These are phyloP conservation scores for Cucurbita pepo DNA, from an alignment of 306 rosid genomes.

Conservation along the genomic window DNA sequence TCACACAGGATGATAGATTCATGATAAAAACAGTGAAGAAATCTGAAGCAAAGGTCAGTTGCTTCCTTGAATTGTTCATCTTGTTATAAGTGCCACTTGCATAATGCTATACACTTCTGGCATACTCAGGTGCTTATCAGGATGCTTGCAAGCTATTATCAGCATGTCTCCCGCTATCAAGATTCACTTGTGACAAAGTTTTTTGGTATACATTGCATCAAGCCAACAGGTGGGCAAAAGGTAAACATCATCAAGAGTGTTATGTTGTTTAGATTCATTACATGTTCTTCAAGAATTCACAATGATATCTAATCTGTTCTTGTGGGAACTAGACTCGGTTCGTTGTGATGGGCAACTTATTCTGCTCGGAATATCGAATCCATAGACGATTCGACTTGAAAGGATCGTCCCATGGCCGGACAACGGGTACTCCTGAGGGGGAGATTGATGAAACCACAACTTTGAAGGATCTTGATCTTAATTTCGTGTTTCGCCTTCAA, in stretches of 20 bases:
- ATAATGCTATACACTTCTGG: background rate
- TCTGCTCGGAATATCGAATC: constrained; percentile 88
- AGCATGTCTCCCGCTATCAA: constrained; percentile 49
- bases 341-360: constrained; percentile 93
- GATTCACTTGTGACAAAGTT: constrained; percentile 84
- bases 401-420: constrained; percentile 95
- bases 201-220: constrained; percentile 89
- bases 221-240: constrained; percentile 88
- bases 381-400: constrained; percentile 88
- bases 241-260: constrained; percentile 15
- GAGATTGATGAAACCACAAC: constrained; percentile 96
- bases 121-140: constrained; percentile 65
- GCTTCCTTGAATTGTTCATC: background rate
- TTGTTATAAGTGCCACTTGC: too few relatives aligned
- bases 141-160: constrained; percentile 75
- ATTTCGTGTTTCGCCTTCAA: constrained; percentile 70
- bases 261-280: background rate
- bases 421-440: constrained; percentile 54
- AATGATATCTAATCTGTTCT: background rate
- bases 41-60: constrained; percentile 87
- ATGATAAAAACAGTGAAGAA: constrained; percentile 93
- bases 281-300: background rate
- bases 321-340: constrained; percentile 58
- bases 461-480: constrained; percentile 89
- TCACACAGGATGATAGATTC: constrained; percentile 88